Percentiles rank a stretch among this genome's conserved stretches.
These are phyloP conservation scores for Penstemon eatonii DNA, from an alignment of 257 asterid genomes.

Conservation along the genomic window DNA sequence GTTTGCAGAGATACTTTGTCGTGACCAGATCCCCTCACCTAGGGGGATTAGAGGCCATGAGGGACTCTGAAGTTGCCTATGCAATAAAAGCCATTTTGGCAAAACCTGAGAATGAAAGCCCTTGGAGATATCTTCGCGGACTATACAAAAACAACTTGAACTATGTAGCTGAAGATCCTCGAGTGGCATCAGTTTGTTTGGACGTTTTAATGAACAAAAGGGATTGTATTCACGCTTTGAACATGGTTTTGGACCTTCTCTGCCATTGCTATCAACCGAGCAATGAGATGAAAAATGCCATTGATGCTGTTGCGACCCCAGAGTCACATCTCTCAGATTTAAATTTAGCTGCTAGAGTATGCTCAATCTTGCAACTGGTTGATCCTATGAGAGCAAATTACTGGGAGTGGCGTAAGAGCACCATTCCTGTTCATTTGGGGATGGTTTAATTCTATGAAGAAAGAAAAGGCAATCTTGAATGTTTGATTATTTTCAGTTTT, in stretches of 20 bases:
- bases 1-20: slow-evolving; percentile 76
- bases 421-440: slow-evolving; percentile 26
- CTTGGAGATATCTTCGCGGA: slow-evolving; percentile 98
- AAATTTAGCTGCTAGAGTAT: slow-evolving; percentile 42
- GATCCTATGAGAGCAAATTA: slow-evolving; percentile 82
- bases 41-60: slow-evolving; percentile 64
- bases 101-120: slow-evolving; percentile 81
- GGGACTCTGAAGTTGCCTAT: slow-evolving; percentile 79
- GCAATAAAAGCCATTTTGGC: slow-evolving; percentile 64
- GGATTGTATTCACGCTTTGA: slow-evolving; percentile 61
- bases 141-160: slow-evolving; percentile 51
- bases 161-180: slow-evolving; percentile 58
- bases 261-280: slow-evolving; percentile 54
- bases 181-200: slow-evolving; percentile 61
- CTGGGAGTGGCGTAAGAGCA: slow-evolving; percentile 88
- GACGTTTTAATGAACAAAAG: slow-evolving; percentile 49
- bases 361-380: slow-evolving; percentile 52
- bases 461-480: too few relatives aligned
- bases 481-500: too few relatives aligned
- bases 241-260: slow-evolving; percentile 78
- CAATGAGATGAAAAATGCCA: slow-evolving; percentile 55
- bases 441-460: slow-evolving; percentile 17
- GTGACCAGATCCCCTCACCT: slow-evolving; percentile 76
- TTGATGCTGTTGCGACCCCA: slow-evolving; percentile 36
- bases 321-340: slow-evolving; percentile 35